phyloP scores from a whole-genome alignment of 169 alveolate species.

The Blepharisma undulans region DNA sequence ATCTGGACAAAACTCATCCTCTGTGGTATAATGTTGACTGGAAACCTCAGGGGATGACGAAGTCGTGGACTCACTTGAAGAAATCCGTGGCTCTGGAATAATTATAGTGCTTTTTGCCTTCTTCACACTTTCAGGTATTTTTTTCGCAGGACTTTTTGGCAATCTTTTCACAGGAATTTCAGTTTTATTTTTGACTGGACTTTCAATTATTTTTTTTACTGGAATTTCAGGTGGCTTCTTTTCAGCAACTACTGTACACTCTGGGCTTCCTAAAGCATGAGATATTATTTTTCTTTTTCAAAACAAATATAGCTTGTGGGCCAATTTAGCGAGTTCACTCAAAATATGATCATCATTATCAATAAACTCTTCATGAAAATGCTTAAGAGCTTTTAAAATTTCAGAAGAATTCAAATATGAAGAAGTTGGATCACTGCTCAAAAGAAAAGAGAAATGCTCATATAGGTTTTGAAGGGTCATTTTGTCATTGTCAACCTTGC shows the following conservation, averaged over 20 bases:
- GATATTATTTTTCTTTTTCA: background rate
- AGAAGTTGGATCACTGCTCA: background rate
- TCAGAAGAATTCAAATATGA: background rate
- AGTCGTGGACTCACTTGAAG: background rate
- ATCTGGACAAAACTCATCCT: background rate
- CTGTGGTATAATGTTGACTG: background rate
- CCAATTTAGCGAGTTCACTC: background rate
- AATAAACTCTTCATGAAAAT: background rate
- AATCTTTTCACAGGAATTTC: background rate
- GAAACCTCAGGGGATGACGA: background rate
- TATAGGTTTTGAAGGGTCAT: background rate
- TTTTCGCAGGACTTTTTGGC: background rate
- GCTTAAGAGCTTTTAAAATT: background rate
- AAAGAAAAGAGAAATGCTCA: background rate
- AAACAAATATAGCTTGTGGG: slow-evolving; percentile 23
- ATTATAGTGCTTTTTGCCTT: background rate
- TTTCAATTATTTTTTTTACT: background rate
- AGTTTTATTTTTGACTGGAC: background rate
- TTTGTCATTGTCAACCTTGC: background rate
- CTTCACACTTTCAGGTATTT: background rate
- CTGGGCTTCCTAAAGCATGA: background rate
- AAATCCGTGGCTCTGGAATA: background rate
- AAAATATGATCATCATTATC: background rate
- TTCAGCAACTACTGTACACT: background rate
- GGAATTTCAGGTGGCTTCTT: background rate